These are phyloP conservation scores for Canariomyces notabilis DNA, from an alignment of 2,329 filamentous ascomycete species.

Conservation along the genomic window DNA sequence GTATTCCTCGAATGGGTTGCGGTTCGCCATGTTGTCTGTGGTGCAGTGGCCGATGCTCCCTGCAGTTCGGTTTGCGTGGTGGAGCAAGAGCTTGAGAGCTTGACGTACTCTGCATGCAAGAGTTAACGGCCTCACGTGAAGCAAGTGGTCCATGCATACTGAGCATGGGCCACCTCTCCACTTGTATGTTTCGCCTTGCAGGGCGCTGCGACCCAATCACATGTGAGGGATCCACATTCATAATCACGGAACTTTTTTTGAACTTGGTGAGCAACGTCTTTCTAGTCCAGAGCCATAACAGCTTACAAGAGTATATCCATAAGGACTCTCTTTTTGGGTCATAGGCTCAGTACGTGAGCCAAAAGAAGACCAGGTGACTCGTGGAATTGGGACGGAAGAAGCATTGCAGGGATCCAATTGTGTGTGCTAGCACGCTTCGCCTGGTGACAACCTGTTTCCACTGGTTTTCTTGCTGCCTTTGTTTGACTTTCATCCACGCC, in stretches of 20 bases:
- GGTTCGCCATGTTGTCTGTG: conserved; percentile 31
- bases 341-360: too few relatives aligned
- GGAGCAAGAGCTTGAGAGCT: conserved; percentile 17
- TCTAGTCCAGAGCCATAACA: too few relatives aligned
- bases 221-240: too few relatives aligned
- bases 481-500: neutral
- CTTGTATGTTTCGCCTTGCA: too few relatives aligned
- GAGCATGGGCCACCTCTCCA: neutral
- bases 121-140: neutral
- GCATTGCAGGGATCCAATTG: conserved; percentile 8
- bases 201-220: too few relatives aligned
- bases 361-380: neutral
- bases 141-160: neutral
- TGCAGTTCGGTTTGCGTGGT: conserved; percentile 17
- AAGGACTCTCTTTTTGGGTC: too few relatives aligned
- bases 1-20: conserved; percentile 45
- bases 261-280: too few relatives aligned
- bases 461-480: conserved; percentile 8
- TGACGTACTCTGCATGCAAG: neutral
- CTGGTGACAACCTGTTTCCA: conserved; percentile 10
- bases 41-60: conserved; percentile 9
- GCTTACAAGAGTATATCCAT: too few relatives aligned
- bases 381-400: conserved; percentile 6
- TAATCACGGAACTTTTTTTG: too few relatives aligned
- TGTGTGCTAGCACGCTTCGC: conserved; percentile 11